Base-by-base conservation (phyloP, 164 flowering plant genomes). In the Sedum album region DNA sequence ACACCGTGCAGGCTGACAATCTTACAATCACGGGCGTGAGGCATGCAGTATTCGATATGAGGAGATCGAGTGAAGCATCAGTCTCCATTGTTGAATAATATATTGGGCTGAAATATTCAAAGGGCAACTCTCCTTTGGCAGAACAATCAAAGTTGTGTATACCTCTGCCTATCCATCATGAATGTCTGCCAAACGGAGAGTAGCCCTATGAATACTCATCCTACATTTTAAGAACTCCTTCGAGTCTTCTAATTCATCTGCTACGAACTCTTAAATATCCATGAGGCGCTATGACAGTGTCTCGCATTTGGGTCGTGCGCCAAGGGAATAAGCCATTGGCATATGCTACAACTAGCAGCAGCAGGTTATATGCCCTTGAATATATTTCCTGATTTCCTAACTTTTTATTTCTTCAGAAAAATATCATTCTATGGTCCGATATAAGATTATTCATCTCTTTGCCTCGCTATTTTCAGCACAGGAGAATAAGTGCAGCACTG, bases 261-360 rank as follows among this genome's bases (percentile, higher is more conserved):
- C 33, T 57, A 33, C 33, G 1, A 49, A 4, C 1, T 33, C 62
- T 57, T 57, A 57, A 57, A 57, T 57, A 53, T 30, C 18, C 62
- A 26, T 14, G 15, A 21, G 2, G 14, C 30, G 1, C 25, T 21
- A 49, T 7, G 25, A 49, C 26, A 49, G 25, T n/a, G 26, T 49
- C 25, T 25, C 5, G 57, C 57, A n/a, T 20, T n/a, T 49, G 23
- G 10, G 23, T 49, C 25, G 23, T 49, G 25, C 13, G 9, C 25
- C 61, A 55, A 25, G 11, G 61, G 62, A 57, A 57, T 57, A 57
- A 57, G 62, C 62, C 62, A 57, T 28, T 15, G 28, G 31, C 62
- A 57, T 57, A 28, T 57, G 33, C 62, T 30, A 23, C 17, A 57
- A 57, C 33, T 28, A 23, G 57, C 26, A 51, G 2, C 48, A 51